Conservation (phyloP, 192 early-diverging fungal species). For the Neocallimastix lanati region DNA sequence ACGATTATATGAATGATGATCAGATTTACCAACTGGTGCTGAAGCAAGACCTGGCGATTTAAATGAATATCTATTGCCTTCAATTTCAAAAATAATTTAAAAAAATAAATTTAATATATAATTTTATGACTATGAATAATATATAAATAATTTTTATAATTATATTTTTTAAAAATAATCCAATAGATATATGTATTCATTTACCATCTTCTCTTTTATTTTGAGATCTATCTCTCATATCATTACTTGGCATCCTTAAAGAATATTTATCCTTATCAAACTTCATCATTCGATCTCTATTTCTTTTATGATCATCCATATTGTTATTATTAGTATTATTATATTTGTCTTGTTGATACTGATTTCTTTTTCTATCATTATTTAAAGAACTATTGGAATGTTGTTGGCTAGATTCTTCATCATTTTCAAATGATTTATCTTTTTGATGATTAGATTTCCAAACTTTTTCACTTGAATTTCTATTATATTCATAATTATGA, state of each 20-base stretch:
- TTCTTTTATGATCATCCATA: not conserved
- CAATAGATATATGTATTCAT: no score
- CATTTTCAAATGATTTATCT: not conserved
- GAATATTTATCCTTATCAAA: not conserved
- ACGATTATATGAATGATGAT: not conserved
- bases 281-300: not conserved
- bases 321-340: no score
- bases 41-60: not conserved
- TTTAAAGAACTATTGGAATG: not conserved
- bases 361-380: not conserved
- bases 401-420: not conserved
- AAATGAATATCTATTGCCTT: not conserved
- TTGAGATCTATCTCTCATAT: not conserved
- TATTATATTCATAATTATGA: not conserved
- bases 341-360: not conserved
- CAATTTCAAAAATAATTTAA: no score
- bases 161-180: no score
- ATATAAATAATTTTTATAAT: no score
- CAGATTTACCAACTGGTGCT: not conserved
- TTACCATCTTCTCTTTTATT: not conserved
- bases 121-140: no score
- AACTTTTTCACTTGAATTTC: not conserved
- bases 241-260: not conserved
- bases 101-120: no score
- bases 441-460: not conserved